These are phyloP conservation scores for Spergularia azorica DNA, from an alignment of 179 eudicot species.

Conservation along the genomic window DNA sequence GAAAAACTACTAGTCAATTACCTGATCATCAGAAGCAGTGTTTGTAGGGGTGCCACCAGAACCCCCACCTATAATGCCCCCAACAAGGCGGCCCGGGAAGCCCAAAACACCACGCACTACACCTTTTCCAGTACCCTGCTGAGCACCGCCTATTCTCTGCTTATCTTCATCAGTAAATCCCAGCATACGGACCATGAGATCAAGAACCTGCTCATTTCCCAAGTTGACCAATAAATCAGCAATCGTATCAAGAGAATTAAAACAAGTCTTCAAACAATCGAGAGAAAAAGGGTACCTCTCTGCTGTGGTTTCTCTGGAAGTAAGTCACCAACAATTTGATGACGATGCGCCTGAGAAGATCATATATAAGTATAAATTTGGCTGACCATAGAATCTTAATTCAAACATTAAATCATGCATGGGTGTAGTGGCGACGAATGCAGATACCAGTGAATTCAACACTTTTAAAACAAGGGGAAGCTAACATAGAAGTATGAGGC, in stretches of 20 bases:
- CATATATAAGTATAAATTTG: slow-evolving; percentile 5
- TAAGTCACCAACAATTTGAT: slow-evolving; percentile 95
- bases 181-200: slow-evolving; percentile 97
- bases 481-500: no score
- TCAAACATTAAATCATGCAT: background rate
- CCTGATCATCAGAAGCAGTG: slow-evolving; percentile 77
- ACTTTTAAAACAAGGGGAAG: no score
- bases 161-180: slow-evolving; percentile 98
- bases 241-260: background rate
- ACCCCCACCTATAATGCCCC: slow-evolving; percentile 85
- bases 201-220: slow-evolving; percentile 68
- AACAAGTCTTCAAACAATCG: background rate
- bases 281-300: slow-evolving; percentile 58
- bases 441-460: no score
- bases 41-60: slow-evolving; percentile 47
- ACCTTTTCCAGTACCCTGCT: slow-evolving; percentile 91
- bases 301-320: slow-evolving; percentile 96
- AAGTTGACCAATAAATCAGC: slow-evolving; percentile 19
- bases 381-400: background rate
- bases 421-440: background rate
- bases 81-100: slow-evolving; percentile 94
- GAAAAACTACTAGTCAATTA: slow-evolving; percentile 20
- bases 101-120: slow-evolving; percentile 96
- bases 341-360: slow-evolving; percentile 87
- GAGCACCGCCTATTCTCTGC: slow-evolving; percentile 91